Conservation (phyloP, 352 stramenopile genomes). For the Phytophthora pluvialis region DNA sequence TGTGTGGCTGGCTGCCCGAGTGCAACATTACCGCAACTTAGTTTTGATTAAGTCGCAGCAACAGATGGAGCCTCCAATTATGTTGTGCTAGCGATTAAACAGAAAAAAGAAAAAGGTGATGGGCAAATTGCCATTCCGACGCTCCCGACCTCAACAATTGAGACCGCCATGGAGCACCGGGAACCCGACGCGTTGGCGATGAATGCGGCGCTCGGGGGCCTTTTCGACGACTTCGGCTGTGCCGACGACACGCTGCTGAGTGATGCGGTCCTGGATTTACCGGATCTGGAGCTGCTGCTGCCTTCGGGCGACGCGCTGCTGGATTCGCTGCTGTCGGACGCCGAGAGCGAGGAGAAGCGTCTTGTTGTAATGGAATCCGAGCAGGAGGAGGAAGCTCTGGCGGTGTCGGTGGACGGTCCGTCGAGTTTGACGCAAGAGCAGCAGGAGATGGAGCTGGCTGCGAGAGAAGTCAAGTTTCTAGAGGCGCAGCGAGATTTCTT, state of each 20-base stretch:
- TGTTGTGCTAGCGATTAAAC: not conserved
- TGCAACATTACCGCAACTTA: constrained; percentile 13
- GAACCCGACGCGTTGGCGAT: constrained; percentile 8
- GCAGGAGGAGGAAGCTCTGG: not conserved
- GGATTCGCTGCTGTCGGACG: constrained; percentile 17
- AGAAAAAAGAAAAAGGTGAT: constrained; percentile 13
- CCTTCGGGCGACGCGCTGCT: constrained; percentile 24
- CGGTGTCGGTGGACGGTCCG: not conserved
- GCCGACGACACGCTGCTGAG: constrained; percentile 2
- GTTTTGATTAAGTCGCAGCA: not conserved
- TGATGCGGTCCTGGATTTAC: constrained; percentile 20
- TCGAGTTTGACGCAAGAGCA: not conserved
- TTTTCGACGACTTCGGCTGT: constrained; percentile 19
- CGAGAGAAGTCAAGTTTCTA: constrained; percentile 58
- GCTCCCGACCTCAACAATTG: constrained; percentile 8
- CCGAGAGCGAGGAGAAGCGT: not conserved
- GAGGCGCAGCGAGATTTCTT: constrained; percentile 66
- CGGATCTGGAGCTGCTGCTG: constrained; percentile 36
- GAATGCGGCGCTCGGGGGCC: constrained; percentile 5
- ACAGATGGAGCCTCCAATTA: constrained; percentile 1
- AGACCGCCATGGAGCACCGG: constrained; percentile 15
- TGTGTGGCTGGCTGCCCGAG: constrained; percentile 24
- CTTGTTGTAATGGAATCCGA: constrained; percentile 11
- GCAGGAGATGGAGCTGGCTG: constrained; percentile 47
- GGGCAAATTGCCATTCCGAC: constrained; percentile 21